Evolutionary conservation across 2,329 filamentous ascomycete genomes (phyloP).

Genomic region (Ophioceras dolichostomum): DNA sequence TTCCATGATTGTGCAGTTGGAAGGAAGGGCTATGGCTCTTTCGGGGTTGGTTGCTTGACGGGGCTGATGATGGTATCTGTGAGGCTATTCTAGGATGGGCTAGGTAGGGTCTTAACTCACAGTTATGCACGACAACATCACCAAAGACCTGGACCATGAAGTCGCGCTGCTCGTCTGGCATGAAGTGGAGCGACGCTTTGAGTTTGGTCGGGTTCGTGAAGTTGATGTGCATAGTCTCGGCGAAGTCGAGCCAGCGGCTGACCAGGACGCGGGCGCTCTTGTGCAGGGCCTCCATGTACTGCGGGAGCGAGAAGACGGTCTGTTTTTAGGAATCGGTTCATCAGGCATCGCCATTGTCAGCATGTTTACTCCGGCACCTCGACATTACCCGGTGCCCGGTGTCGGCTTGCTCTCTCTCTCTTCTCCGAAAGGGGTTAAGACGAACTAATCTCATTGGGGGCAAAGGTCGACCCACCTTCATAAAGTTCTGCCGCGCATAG

Average conservation of each 20-base stretch:
- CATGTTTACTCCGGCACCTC: too few relatives aligned
- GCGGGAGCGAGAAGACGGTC: neutral
- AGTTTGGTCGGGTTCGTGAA: neutral
- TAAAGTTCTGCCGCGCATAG: neutral
- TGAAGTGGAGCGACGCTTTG: neutral
- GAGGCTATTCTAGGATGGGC: neutral
- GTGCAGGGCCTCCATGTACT: neutral
- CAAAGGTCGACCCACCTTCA: neutral
- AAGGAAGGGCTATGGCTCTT: neutral
- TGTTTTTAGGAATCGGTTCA: too few relatives aligned
- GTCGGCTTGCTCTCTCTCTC: too few relatives aligned
- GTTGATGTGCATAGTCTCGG: neutral
- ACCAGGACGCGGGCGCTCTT: neutral
- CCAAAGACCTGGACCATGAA: neutral
- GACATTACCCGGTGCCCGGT: too few relatives aligned
- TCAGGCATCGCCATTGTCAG: too few relatives aligned
- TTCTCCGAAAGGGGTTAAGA: too few relatives aligned
- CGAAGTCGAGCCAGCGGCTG: neutral
- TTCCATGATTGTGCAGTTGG: too few relatives aligned
- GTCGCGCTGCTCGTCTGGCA: neutral
- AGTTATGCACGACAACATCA: neutral
- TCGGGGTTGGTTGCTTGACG: too few relatives aligned
- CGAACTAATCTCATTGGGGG: too few relatives aligned
- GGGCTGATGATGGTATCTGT: neutral
- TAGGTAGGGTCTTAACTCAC: neutral